Evolutionary conservation across 768 basidiomycete genomes (phyloP), one percentile per base, ranked within the genome.

Genomic region (Pisolithus sp.): DNA sequence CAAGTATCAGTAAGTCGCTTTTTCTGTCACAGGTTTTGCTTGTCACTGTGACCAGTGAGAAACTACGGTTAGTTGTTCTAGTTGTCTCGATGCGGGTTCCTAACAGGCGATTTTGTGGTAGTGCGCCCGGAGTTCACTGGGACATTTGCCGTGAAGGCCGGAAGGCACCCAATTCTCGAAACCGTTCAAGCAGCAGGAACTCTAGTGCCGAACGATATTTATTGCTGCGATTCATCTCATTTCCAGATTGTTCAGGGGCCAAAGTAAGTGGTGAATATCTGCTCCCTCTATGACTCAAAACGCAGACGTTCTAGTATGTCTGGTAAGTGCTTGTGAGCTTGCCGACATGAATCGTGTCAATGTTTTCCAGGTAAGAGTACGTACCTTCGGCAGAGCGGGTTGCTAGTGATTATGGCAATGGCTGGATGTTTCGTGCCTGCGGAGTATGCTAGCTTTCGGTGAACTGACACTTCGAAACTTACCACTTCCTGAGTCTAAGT

Each of bases 211-310:
- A 98, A 97, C 61, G 95, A 98, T 63, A 83, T 89, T 1, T 99
- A 89, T 60, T 89, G 89, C 59, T 88, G 85, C 52, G 81, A 86
- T 53, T 80, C 87, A 1, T 85, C 91, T 2, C 79, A 79, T 2
- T 98, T 99, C 63, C 93, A 97, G 67, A 79, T 97, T 28, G 78
- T 99, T 30, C 92, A 90, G 56, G 94, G 94, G 0, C 91, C 91
- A 3, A 92, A 92, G 89, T 90, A 59, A 61, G 80, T 71, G 4
- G 40, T 12, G 15, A 9, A 28, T 54, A 43, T 53, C 42, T 21
- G 17, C 12, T 34, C 34, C 48, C 23, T 8, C 38, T 15, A 44
- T 37, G 17, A 38, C 7, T 13, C 26, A 48, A 2, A 37, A 2
- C 44, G 8, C 15, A 42, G 57, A 31, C 12, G 45, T 7, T 3